These are phyloP conservation scores for Candida odintsovae DNA, from an alignment of 805 yeast genomes.

Conservation along the genomic window DNA sequence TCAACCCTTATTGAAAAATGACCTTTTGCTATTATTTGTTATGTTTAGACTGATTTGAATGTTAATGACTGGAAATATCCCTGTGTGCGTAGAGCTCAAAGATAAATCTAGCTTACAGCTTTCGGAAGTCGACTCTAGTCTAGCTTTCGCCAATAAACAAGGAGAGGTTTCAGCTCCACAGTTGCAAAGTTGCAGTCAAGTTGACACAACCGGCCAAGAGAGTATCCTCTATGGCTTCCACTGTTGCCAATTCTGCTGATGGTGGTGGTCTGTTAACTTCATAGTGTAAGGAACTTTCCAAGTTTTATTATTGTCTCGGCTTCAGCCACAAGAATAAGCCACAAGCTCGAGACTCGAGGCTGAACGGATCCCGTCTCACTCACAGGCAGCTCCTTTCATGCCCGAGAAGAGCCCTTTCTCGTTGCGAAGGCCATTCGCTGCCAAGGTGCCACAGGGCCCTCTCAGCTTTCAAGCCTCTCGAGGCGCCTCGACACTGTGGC, in stretches of 20 bases:
- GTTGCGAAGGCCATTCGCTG: no score
- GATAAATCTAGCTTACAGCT: no score
- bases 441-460: no score
- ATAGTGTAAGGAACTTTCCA: no score
- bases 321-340: not conserved
- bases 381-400: not conserved
- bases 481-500: not conserved
- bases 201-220: not conserved
- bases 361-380: not conserved
- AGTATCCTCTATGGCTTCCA: no score
- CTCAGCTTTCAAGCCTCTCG: not conserved
- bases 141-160: no score
- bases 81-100: not conserved
- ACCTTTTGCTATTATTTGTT: not conserved
- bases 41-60: not conserved
- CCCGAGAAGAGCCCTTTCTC: not conserved
- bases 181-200: not conserved
- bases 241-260: no score
- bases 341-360: not conserved
- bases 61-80: not conserved
- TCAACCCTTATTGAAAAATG: conserved; percentile 33
- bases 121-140: no score
- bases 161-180: no score
- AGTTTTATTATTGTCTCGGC: not conserved
- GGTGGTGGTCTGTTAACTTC: no score